These are phyloP conservation scores for Themeda triandra DNA, from an alignment of 176 grass and related monocot species.

Conservation along the genomic window DNA sequence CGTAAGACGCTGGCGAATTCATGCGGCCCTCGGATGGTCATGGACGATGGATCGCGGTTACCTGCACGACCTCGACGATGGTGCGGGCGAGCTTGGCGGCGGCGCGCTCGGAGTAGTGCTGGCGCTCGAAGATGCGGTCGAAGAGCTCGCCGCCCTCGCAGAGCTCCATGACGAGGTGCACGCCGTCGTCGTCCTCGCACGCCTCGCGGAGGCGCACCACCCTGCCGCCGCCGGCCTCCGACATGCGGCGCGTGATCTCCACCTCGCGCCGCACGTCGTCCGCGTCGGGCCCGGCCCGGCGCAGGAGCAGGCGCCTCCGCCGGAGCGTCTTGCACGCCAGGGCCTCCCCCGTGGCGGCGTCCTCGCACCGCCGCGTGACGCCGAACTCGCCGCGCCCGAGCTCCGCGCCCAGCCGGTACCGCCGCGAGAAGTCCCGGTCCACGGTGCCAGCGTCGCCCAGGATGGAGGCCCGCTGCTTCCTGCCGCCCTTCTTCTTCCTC, in stretches of 20 bases:
- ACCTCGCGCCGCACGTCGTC: constrained; percentile 74
- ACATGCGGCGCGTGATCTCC: constrained; percentile 55
- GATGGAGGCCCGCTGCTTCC: constrained; percentile 21
- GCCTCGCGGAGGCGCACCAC: constrained; percentile 57
- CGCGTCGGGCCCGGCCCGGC: constrained; percentile 39
- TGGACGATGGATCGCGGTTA: neutral
- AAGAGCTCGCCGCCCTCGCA: constrained; percentile 77
- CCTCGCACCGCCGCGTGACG: constrained; percentile 62
- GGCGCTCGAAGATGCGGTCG: constrained; percentile 59
- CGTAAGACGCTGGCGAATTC: neutral
- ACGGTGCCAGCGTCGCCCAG: constrained; percentile 19
- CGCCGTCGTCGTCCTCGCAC: constrained; percentile 55
- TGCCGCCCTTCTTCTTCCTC: constrained; percentile 4
- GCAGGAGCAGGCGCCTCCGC: constrained; percentile 41
- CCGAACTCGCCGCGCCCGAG: constrained; percentile 89
- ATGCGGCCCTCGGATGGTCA: neutral
- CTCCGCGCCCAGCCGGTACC: constrained; percentile 67
- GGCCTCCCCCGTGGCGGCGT: constrained; percentile 48
- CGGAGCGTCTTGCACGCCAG: constrained; percentile 88
- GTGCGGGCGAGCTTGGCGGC: constrained; percentile 61
- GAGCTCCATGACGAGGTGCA: constrained; percentile 73
- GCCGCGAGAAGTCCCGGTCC: constrained; percentile 25
- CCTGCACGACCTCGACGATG: constrained; percentile 74
- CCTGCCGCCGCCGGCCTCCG: constrained; percentile 9
- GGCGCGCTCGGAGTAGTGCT: constrained; percentile 62